A percentile compares a stretch with the other conserved stretches of the same genome.
phyloP scores from a whole-genome alignment of 1,284 basidiomycete genomes.

The Cutaneotrichosporon sp. region DNA sequence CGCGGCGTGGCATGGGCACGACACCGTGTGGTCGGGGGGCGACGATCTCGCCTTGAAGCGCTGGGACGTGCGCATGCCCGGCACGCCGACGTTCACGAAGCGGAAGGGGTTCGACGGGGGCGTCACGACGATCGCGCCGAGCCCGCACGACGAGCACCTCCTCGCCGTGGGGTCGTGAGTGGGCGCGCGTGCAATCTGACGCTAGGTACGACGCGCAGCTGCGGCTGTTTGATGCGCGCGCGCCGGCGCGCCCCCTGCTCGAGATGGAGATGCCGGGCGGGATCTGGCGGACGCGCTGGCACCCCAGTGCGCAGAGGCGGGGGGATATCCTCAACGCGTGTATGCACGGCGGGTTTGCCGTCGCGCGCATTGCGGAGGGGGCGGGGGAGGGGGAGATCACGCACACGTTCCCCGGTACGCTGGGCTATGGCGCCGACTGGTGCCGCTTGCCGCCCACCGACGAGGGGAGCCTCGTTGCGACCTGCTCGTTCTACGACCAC shows the following conservation, averaged over 20 bases:
- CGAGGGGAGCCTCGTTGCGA: constrained; percentile 64
- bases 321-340: constrained; percentile 81
- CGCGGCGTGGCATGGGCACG: constrained; percentile 78
- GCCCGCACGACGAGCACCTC: constrained; percentile 75
- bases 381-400: constrained; percentile 48
- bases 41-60: constrained; percentile 88
- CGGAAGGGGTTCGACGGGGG: constrained; percentile 88
- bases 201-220: constrained; percentile 87
- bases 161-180: constrained; percentile 78
- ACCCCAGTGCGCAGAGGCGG: constrained; percentile 65
- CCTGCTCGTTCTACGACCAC: constrained; percentile 97
- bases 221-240: constrained; percentile 82
- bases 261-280: constrained; percentile 81
- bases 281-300: constrained; percentile 96
- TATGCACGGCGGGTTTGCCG: constrained; percentile 97
- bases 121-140: constrained; percentile 85
- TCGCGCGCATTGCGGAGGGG: constrained; percentile 60
- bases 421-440: constrained; percentile 98
- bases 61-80: constrained; percentile 82
- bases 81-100: constrained; percentile 68
- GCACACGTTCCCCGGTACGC: constrained; percentile 73
- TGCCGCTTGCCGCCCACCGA: constrained; percentile 56
- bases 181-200: background rate
- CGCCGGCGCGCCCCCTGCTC: constrained; percentile 62
- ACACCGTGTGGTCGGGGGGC: constrained; percentile 85